Evolutionary conservation across 441 rosid genomes (phyloP), one percentile per base, ranked within the genome.

Genomic region (Daphne laureola): DNA sequence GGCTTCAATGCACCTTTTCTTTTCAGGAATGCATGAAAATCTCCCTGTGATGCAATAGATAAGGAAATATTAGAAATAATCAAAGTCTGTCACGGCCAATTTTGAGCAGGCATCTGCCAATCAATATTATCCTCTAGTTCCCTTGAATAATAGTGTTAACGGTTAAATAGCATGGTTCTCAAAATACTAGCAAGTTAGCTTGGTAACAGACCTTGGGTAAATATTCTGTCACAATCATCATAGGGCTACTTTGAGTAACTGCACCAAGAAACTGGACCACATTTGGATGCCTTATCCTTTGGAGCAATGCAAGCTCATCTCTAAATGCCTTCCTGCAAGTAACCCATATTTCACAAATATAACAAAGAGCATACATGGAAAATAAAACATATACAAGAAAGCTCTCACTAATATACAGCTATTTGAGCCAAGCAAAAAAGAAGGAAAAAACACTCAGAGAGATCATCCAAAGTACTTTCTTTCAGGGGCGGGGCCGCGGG

Each of bases 191-290:
- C 15, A 36, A 53, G 46, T 21, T 1, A 52, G 47, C 42, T 50
- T 31, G 40, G 38, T 23, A 21, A 50, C 52, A 31, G 51, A 91
- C 95, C 95, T 87, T 84, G 14, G 87, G 94, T 55, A 92, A 67
- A 67, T 86, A 92, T 66, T 88, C 98, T 14, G 87, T 92, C 49
- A 92, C 96, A 66, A 88, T 92, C 96, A 92, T 92, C 98, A 92
- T 84, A 40, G 98, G 96, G 63, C 86, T 88, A 72, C 79, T 92
- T 64, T 86, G 98, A 17, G 96, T 92, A 54, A 92, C 94, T 56
- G 98, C 96, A 62, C 98, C 95, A 64, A 88, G 79, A 71, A 92
- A 92, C 70, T 92, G 98, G 18, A 92, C 94, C 5, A 88, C 94
- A 67, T 92, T 88, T 58, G 96, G 96, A 76, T 92, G 96, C 12